Evolutionary conservation across 140 eudicot genomes (phyloP).

Genomic region (Ambrosia hybrid): DNA sequence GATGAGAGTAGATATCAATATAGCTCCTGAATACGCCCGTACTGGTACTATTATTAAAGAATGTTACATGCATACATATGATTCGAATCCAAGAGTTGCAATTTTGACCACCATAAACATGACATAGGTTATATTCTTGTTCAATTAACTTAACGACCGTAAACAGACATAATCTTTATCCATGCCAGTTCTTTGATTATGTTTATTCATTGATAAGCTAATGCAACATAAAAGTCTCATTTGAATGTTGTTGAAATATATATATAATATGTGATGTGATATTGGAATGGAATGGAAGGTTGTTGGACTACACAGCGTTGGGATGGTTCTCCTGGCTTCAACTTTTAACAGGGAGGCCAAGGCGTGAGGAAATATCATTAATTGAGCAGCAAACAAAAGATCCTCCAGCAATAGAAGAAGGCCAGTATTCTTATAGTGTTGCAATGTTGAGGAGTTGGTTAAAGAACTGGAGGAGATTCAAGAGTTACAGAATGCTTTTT

Average conservation of each 20-base stretch:
- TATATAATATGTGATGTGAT: too few relatives aligned
- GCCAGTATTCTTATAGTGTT: constrained; percentile 50
- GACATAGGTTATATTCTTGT: too few relatives aligned
- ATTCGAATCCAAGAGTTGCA: too few relatives aligned
- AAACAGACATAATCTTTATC: too few relatives aligned
- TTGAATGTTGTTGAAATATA: neutral
- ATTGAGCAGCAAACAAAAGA: constrained; percentile 43
- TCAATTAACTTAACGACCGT: too few relatives aligned
- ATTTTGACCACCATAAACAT: too few relatives aligned
- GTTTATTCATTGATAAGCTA: too few relatives aligned
- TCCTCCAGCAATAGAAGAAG: constrained; percentile 43
- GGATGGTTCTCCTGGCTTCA: constrained; percentile 62
- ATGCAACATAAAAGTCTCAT: neutral
- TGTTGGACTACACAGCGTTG: constrained; percentile 64
- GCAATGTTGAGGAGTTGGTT: constrained; percentile 36
- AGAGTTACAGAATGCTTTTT: too few relatives aligned
- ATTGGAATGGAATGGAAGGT: constrained; percentile 45
- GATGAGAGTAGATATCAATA: constrained; percentile 68
- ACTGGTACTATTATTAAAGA: constrained; percentile 46
- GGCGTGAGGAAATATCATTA: constrained; percentile 57
- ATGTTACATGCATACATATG: too few relatives aligned
- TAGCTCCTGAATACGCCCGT: constrained; percentile 77
- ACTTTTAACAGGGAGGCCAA: constrained; percentile 61
- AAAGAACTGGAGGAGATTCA: constrained; percentile 37
- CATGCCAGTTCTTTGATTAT: too few relatives aligned